Conservation (phyloP, 164 flowering plant species). For the Chloranthus sessilifolius region DNA sequence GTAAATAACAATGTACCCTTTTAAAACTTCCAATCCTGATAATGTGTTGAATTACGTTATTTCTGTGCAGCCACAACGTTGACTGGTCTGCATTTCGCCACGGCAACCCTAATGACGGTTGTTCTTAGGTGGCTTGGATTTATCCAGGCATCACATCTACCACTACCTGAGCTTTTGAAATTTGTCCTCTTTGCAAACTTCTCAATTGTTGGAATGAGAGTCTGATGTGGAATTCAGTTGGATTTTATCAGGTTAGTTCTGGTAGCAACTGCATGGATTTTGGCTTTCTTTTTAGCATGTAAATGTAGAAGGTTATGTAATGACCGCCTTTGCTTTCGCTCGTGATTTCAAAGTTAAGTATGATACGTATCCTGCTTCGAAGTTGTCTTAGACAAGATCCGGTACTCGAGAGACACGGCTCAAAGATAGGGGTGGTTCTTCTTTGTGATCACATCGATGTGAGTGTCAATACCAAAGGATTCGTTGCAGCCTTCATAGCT, state of each 20-base stretch:
- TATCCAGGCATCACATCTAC: conserved; percentile 71
- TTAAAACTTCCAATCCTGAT: conserved; percentile 1
- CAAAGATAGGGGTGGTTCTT: conserved; percentile 67
- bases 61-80: conserved; percentile 78
- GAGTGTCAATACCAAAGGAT: conserved; percentile 75
- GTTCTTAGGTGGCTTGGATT: conserved; percentile 72
- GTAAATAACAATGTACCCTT: background rate
- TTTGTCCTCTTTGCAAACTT: conserved; percentile 80
- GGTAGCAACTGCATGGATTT: background rate
- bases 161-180: conserved; percentile 62
- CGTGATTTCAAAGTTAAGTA: conserved; percentile 58
- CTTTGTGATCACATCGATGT: conserved; percentile 89
- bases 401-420: conserved; percentile 86
- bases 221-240: conserved; percentile 92
- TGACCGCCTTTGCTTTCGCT: background rate
- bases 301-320: background rate
- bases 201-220: conserved; percentile 95
- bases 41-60: background rate
- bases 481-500: conserved; percentile 67
- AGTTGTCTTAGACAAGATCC: conserved; percentile 35
- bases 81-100: conserved; percentile 87
- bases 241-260: conserved; percentile 73
- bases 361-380: conserved; percentile 46
- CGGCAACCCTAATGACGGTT: conserved; percentile 69
- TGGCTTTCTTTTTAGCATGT: background rate